phyloP scores from a whole-genome alignment of 106 monocot species.

The Platanthera zijinensis region DNA sequence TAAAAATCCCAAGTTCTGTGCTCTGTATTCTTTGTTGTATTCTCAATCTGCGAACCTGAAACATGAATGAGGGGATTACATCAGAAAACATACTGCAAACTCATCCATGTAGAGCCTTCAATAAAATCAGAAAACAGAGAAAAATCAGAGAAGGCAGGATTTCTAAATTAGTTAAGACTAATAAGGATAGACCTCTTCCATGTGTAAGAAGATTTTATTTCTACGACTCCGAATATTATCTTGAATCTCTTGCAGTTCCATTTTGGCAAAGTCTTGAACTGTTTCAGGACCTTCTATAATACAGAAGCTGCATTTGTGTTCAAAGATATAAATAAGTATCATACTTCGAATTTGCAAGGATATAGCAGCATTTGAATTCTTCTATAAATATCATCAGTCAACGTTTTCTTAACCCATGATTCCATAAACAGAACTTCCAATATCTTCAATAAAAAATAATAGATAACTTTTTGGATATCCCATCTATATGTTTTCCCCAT shows the following conservation, averaged over 20 bases:
- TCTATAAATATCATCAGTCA: background rate
- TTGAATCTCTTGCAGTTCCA: conserved; percentile 78
- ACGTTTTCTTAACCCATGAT: background rate
- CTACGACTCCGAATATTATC: conserved; percentile 87
- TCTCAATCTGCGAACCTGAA: conserved; percentile 86
- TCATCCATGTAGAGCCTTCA: background rate
- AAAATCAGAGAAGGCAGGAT: background rate
- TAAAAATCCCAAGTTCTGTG: conserved; percentile 81
- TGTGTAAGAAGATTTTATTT: conserved; percentile 97
- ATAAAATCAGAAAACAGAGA: background rate
- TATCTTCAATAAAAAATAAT: background rate
- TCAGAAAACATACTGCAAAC: background rate
- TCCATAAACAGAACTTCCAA: background rate
- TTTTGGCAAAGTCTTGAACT: conserved; percentile 26
- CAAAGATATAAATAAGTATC: background rate
- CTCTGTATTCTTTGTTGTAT: conserved; percentile 95
- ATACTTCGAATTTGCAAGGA: background rate
- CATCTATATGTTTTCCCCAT: background rate
- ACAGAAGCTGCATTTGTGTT: conserved; percentile 56
- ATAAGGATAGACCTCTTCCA: conserved; percentile 75
- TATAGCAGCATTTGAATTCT: background rate
- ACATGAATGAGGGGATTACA: background rate
- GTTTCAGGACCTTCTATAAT: conserved; percentile 49
- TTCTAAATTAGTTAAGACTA: conserved; percentile 33
- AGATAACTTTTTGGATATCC: background rate